Percentiles rank a stretch among this genome's conserved stretches.
Evolutionary conservation across 371 early-diverging fungal genomes (phyloP).

Genomic region (Parasitella parasitica): DNA sequence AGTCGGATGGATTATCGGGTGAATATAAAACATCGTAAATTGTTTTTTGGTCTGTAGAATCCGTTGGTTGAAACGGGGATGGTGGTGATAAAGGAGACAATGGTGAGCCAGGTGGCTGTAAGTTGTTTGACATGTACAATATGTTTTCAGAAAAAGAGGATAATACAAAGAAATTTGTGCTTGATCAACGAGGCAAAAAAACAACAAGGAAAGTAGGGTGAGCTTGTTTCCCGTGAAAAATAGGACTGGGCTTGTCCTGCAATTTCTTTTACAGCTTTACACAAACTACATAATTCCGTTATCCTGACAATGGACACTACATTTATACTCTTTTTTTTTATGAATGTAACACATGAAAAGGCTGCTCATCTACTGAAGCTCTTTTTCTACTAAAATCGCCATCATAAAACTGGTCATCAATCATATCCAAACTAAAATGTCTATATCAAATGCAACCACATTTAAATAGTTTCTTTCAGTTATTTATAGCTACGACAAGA

Average conservation of each 20-base stretch:
- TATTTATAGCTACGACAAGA: too few species aligned
- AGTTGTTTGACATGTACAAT: background rate
- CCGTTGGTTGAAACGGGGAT: slow-evolving; percentile 9
- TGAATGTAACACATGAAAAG: too few species aligned
- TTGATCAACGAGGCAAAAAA: background rate
- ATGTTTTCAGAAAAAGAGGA: background rate
- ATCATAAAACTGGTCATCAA: too few species aligned
- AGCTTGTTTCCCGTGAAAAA: background rate
- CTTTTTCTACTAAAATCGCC: too few species aligned
- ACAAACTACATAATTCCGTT: too few species aligned
- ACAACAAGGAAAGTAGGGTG: too few species aligned
- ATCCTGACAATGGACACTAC: too few species aligned
- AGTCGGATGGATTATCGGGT: slow-evolving; percentile 35
- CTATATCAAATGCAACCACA: too few species aligned
- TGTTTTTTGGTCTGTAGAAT: slow-evolving; percentile 17
- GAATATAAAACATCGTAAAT: slow-evolving; percentile 42
- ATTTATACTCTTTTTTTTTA: too few species aligned
- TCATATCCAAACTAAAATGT: too few species aligned
- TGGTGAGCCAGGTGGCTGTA: slow-evolving; percentile 19
- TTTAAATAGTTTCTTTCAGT: too few species aligned
- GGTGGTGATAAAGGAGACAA: slow-evolving; percentile 21
- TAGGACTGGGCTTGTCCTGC: background rate
- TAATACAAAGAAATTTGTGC: background rate
- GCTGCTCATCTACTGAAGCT: too few species aligned
- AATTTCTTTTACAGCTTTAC: background rate